phyloP scores from a whole-genome alignment of 2,329 filamentous ascomycete species.

The Corinectria fuckeliana region DNA sequence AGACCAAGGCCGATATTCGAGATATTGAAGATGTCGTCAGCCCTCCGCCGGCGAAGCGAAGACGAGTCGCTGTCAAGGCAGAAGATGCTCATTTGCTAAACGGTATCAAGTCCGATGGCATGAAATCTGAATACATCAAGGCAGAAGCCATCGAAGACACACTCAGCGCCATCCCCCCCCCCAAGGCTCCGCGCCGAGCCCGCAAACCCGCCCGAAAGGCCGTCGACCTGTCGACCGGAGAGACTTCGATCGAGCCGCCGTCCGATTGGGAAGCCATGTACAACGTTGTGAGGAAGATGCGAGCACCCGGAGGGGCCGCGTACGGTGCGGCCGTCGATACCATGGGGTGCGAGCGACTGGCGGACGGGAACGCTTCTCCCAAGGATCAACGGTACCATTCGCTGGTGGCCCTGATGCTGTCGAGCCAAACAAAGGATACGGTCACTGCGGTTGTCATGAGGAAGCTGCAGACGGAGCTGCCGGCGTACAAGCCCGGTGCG shows the following conservation, averaged over 20 bases:
- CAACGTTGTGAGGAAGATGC: constrained; percentile 78
- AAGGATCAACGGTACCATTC: constrained; percentile 80
- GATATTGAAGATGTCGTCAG: constrained; percentile 66
- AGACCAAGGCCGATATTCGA: constrained; percentile 27
- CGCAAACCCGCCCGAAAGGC: constrained; percentile 57
- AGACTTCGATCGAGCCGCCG: constrained; percentile 62
- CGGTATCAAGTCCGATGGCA: constrained; percentile 49
- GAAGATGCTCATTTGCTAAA: constrained; percentile 26
- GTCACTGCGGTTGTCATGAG: constrained; percentile 85
- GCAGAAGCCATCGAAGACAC: constrained; percentile 45
- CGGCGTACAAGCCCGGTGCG: constrained; percentile 53
- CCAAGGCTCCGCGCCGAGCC: constrained; percentile 39
- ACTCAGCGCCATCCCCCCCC: constrained; percentile 31
- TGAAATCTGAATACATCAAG: constrained; percentile 55
- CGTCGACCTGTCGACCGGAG: constrained; percentile 49
- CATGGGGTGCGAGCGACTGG: constrained; percentile 90
- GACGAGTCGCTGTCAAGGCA: constrained; percentile 31
- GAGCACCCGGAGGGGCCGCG: constrained; percentile 58
- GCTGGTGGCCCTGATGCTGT: constrained; percentile 86
- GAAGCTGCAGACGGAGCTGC: constrained; percentile 76
- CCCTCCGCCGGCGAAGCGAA: constrained; percentile 41
- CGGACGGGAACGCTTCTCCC: constrained; percentile 56
- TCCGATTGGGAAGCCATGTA: constrained; percentile 88
- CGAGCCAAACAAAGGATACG: constrained; percentile 91
- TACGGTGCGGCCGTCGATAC: constrained; percentile 90